Evolutionary conservation across 441 rosid genomes (phyloP), one percentile per base, ranked within the genome.

Genomic region (Codiaeum variegatum): DNA sequence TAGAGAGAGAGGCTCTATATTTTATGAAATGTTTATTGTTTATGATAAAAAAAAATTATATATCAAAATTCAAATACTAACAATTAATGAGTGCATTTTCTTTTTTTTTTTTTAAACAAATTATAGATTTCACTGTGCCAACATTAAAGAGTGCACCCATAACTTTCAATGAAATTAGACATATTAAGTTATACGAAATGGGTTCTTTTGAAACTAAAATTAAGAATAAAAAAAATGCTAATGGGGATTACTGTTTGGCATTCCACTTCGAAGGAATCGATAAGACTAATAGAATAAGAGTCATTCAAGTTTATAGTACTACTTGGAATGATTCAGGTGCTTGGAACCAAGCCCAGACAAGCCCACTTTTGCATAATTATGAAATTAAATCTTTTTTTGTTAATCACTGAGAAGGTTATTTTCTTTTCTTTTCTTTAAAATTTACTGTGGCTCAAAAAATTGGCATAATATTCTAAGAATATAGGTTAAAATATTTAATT

Each of bases 321-420:
- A 18, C 13, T 21, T 54, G 59, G 15, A 36, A 62, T 62, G 47
- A 62, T 38, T 62, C 67, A 21, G 46, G 67, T 63, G 49, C 28
- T n/a, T 36, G 26, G 16, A n/a, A 29, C 64, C 31, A 31, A 13
- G 15, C 11, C 16, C 24, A 18, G 13, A 7, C 66, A 11, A 34
- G 11, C 0, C 24, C 11, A 21, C 49, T 21, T 63, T 63, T 63
- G 16, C 0, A 3, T 19, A 11, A 21, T 63, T 36, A 63, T 38
- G 26, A 8, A 56, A 10, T 23, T 58, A 4, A 26, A 11, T 21
- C 61, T 26, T 56, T 56, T 26, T n/a, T n/a, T n/a, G n/a, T n/a
- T n/a, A n/a, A n/a, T n/a, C n/a, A n/a, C n/a, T n/a, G n/a, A n/a
- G n/a, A n/a, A n/a, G n/a, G n/a, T n/a, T n/a, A n/a, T n/a, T n/a